Percentiles rank a stretch among this genome's conserved stretches.
phyloP scores from a whole-genome alignment of 2,329 filamentous ascomycete genomes.

The Alternaria sp. region DNA sequence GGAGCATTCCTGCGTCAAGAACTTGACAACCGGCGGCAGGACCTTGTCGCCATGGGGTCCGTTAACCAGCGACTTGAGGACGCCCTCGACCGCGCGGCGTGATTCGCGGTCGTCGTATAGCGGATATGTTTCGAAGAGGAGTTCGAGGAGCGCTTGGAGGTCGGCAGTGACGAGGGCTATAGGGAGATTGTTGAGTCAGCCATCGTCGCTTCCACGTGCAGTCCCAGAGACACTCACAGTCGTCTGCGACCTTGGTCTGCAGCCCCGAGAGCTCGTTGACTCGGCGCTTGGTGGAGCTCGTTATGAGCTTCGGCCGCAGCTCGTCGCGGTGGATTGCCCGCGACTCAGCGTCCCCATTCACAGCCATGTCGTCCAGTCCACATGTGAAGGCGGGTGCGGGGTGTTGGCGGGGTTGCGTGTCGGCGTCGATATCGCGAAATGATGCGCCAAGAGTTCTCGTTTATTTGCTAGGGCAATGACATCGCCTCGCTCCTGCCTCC shows the following conservation, averaged over 20 bases:
- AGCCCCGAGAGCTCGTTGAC: conserved; percentile 53
- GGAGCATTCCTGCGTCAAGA: conserved; percentile 73
- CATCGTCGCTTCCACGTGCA: background rate
- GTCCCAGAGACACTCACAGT: conserved; percentile 47
- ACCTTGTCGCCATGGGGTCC: conserved; percentile 62
- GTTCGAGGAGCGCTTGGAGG: conserved; percentile 65
- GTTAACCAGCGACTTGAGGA: conserved; percentile 72
- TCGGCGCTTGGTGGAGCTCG: conserved; percentile 57
- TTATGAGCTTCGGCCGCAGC: conserved; percentile 52
- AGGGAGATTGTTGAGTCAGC: conserved; percentile 18
- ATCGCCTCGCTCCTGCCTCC: conserved; percentile 13
- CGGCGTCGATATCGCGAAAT: conserved; percentile 16
- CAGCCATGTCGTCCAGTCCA: conserved; percentile 46
- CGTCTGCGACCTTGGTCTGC: conserved; percentile 51
- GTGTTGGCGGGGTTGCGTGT: conserved; percentile 27
- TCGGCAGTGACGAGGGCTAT: conserved; percentile 51
- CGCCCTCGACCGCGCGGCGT: conserved; percentile 80
- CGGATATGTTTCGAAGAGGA: conserved; percentile 86
- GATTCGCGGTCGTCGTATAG: conserved; percentile 87
- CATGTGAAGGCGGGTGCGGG: conserved; percentile 26
- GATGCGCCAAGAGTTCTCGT: conserved; percentile 28
- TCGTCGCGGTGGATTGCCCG: conserved; percentile 42
- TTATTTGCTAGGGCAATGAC: conserved; percentile 21
- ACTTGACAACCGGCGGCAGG: conserved; percentile 69
- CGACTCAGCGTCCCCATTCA: conserved; percentile 42